Base-by-base conservation (phyloP, 208 protist genomes). In the Blastocrithidia nonstop region DNA sequence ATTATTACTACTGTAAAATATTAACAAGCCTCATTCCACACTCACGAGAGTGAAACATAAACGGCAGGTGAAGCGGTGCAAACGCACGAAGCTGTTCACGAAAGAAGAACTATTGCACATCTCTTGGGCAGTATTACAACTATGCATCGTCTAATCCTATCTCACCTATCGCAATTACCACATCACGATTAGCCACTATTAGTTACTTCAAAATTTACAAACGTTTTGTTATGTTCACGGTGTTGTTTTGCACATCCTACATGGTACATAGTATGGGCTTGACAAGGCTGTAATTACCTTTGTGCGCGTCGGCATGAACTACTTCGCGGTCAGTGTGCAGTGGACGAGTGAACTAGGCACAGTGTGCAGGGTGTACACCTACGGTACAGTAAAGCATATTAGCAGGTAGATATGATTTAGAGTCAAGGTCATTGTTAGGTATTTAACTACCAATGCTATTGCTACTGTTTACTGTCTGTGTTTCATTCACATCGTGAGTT, bases 111-210 rank as follows among this genome's bases (percentile, higher is more conserved):
- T 72, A 54, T 57, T 93, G 84, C 16, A 82, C 39, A 24, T 86
- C 75, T 8, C 57, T 50, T 3, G 84, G 73, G 49, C 76, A 88
- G 57, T 56, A 72, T 28, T 49, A 51, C n/a, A 88, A 44, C 65
- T 93, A 79, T 9, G 84, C 91, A 57, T 95, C 93, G 54, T 97
- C 94, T 31, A 95, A 53, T 4, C 85, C 85, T 44, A 94, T 82
- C 48, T 94, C 85, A 3, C 85, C 85, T 0, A 94, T 62, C 9
- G 67, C 84, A 39, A 93, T 78, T 4, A 93, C 77, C 6, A 93
- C 71, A 50, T 89, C 84, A 2, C 75, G 58, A 29, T 88, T 88
- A 15, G 65, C 47, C 21, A 70, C 45, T 3, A 84, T 45, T 7
- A 93, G 58, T 15, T 72, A 41, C 6, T 68, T 41, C 33, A 93